phyloP scores from a whole-genome alignment of 345 rosid species.

The Psidium guajava region DNA sequence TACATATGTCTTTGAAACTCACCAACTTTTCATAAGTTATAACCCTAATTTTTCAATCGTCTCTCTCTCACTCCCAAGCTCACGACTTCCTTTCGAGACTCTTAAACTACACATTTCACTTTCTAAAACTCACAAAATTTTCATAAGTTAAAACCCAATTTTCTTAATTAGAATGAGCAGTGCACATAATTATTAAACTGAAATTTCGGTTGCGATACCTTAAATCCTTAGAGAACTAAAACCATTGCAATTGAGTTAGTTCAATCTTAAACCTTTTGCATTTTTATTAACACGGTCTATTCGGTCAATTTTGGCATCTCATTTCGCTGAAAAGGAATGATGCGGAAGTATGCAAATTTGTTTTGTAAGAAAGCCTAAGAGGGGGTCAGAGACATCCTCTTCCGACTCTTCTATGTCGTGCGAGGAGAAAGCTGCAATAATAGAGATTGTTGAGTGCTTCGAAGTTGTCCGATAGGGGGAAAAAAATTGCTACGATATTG shows the following conservation, averaged over 20 bases:
- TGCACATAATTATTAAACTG: not conserved
- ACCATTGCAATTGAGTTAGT: too few species aligned
- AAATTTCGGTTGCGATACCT: fast-evolving
- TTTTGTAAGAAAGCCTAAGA: not conserved
- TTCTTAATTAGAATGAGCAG: not conserved
- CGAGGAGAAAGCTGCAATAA: too few species aligned
- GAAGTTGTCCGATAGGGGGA: not conserved
- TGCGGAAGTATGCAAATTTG: fast-evolving
- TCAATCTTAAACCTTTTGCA: too few species aligned
- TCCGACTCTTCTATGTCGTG: fast-evolving
- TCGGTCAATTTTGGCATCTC: too few species aligned
- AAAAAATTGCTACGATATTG: not conserved
- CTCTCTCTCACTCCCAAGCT: not conserved
- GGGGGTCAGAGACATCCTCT: not conserved
- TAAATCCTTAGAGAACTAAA: not conserved
- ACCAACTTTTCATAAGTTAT: too few species aligned
- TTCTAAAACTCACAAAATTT: fast-evolving
- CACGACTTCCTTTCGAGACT: not conserved
- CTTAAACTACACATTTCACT: not conserved
- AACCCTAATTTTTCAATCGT: not conserved
- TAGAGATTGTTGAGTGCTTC: not conserved
- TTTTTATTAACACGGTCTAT: too few species aligned
- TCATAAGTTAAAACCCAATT: not conserved
- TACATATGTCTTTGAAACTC: not conserved
- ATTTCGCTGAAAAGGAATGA: not conserved